Base-by-base conservation (phyloP, 1,284 basidiomycete species). In the Quambalaria eucalypti region DNA sequence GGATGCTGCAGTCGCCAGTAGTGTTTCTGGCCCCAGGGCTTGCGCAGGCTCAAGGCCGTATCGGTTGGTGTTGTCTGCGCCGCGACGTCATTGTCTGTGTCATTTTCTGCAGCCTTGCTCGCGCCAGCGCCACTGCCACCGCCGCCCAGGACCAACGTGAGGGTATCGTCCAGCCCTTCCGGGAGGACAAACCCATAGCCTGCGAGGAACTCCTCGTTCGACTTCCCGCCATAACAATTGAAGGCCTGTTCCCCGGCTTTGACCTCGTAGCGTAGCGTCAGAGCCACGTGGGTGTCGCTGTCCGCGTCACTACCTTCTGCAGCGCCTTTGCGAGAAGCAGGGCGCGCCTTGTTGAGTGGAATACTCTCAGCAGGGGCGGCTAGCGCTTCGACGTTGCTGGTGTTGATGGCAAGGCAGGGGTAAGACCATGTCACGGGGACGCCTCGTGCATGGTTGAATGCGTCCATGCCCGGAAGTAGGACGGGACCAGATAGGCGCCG, bases 191-290 rank as follows among this genome's bases (percentile, higher is more conserved):
- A 74, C 1, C 68, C 72, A 28, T 74, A 74, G 8, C 59, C 58
- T 10, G 56, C 51, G 1, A 71, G 51, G 5, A 74, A 57, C 31
- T 73, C 71, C 28, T 74, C 71, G 54, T 71, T 73, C 30, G 61
- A 64, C 48, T 74, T 74, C 9, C 69, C 66, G 2, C 72, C 72
- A 50, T 74, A 74, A 28, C 71, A 73, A 55, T 74, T 74, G 38
- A 61, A 71, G 12, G 72, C 65, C 50, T 74, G 71, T 4, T 28
- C 1, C 9, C 42, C 8, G 12, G 39, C 12, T 0, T 3, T 2
- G 28, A 14, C 3, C 8, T 30, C 33, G 19, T 58, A 36, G 36
- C 50, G 51, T 4, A 58, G 26, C 7, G 56, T 46, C 29, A 60
- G 40, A 2, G 39, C 40, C n/a, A 56, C 47, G 9, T 25, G 12